Base-by-base conservation (phyloP, 2,329 filamentous ascomycete genomes). In the Aspergillus felis region DNA sequence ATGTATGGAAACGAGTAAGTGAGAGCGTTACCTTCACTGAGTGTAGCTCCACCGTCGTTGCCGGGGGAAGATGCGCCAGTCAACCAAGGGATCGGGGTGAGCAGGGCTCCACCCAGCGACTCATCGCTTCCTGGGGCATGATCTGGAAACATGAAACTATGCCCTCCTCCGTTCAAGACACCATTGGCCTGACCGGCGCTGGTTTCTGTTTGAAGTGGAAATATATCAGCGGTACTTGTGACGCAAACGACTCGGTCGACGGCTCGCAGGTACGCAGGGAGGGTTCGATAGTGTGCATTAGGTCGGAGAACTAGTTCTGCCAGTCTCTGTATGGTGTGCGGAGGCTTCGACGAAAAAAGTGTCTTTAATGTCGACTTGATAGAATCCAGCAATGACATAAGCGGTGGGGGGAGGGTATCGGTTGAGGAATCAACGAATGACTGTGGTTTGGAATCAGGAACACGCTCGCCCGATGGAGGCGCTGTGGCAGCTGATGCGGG, bases 71-170 rank as follows among this genome's bases (percentile, higher is more conserved):
- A 54, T 48, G 64, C 50, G 64, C 74, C 72, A 57, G 69, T 81
- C 52, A 97, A 78, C 94, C 94, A 99, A 0, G 92, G 90, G 57
- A 99, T 97, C 0, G 93, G 94, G 1, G 93, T 97, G 51, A 99
- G 80, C 20, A 97, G 80, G 0, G 94, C 94, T 6, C 94, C 94
- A 24, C 93, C 93, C 1, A 97, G 79, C 12, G 88, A 89, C 71
- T 97, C 93, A 66, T 97, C 93, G 51, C 89, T 91, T 1, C 91
- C 92, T 6, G 93, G 78, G 5, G 66, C 65, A 53, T 69, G 67
- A 32, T 74, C 69, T 22, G 68, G 65, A 14, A 75, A 67, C 44
- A 72, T 62, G 24, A 74, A 65, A 64, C 74, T 64, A 72, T 76
- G 60, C 56, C 68, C 63, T 2, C 67, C 68, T 28, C 69, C 69